Conservation (phyloP, 345 rosid genomes). For the Gossypium anomalum region DNA sequence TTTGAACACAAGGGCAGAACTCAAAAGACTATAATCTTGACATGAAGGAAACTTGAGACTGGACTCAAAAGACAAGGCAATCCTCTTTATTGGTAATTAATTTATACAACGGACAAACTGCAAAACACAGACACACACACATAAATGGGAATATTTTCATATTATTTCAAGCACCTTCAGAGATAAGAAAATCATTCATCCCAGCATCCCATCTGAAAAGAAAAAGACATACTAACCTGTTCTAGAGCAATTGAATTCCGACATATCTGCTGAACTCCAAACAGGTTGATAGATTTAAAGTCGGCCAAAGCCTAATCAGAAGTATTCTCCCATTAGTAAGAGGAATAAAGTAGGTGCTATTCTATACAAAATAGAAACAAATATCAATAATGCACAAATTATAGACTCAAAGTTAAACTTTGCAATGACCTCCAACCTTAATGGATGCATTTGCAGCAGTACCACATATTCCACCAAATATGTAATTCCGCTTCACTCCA, state of each 20-base stretch:
- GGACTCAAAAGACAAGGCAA: neutral
- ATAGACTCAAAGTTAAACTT: neutral
- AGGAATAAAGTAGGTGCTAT: neutral
- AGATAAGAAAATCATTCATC: neutral
- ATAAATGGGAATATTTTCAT: neutral
- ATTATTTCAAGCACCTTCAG: neutral
- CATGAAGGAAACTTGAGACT: neutral
- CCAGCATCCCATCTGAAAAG: neutral
- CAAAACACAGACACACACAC: neutral
- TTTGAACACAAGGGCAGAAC: neutral
- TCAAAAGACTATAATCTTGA: neutral
- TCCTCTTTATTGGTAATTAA: neutral
- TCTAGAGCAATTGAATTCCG: constrained; percentile 94
- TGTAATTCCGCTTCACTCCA: constrained; percentile 64
- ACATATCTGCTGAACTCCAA: constrained; percentile 99
- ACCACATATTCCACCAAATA: constrained; percentile 94
- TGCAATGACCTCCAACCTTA: constrained; percentile 49
- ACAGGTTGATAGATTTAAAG: constrained; percentile 80
- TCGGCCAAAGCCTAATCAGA: constrained; percentile 71
- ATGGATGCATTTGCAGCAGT: constrained; percentile 80
- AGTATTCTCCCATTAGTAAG: constrained; percentile 11
- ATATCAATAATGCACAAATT: neutral
- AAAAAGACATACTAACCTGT: constrained; percentile 51
- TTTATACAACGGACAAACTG: neutral
- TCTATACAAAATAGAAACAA: neutral